These are phyloP conservation scores for Microdochium bolleyi DNA, from an alignment of 2,329 filamentous ascomycete species.

Conservation along the genomic window DNA sequence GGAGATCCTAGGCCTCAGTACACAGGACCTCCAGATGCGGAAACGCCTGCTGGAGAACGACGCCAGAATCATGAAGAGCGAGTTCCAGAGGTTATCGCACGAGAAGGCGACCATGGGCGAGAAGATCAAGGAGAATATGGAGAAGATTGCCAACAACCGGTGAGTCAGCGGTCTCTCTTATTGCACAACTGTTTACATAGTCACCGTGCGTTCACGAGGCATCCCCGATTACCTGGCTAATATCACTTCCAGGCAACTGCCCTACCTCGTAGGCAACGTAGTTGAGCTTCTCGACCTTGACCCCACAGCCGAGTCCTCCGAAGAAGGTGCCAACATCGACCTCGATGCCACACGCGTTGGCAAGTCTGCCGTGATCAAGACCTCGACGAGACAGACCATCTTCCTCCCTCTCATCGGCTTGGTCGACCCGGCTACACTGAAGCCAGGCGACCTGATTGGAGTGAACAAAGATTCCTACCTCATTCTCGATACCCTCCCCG, in stretches of 20 bases:
- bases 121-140: slow-evolving; percentile 98
- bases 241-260: slow-evolving; percentile 66
- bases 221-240: slow-evolving; percentile 4
- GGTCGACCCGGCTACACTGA: slow-evolving; percentile 89
- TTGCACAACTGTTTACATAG: neutral
- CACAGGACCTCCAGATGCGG: slow-evolving; percentile 88
- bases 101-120: slow-evolving; percentile 95
- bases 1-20: slow-evolving; percentile 87
- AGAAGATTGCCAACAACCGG: slow-evolving; percentile 99
- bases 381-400: slow-evolving; percentile 95
- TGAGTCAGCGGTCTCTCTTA: slow-evolving; percentile 30
- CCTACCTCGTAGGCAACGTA: slow-evolving; percentile 96
- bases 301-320: slow-evolving; percentile 88
- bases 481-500: slow-evolving; percentile 89
- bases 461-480: slow-evolving; percentile 99
- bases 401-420: slow-evolving; percentile 95
- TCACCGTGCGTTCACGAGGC: slow-evolving; percentile 7
- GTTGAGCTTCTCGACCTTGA: slow-evolving; percentile 96
- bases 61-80: slow-evolving; percentile 96
- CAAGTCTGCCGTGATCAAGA: slow-evolving; percentile 99
- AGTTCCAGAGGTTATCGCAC: slow-evolving; percentile 86
- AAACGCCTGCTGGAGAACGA: slow-evolving; percentile 94
- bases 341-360: slow-evolving; percentile 92
- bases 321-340: slow-evolving; percentile 98
- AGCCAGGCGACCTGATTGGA: slow-evolving; percentile 92